phyloP scores from a whole-genome alignment of 352 stramenopile species.

The Lagenidium giganteum region DNA sequence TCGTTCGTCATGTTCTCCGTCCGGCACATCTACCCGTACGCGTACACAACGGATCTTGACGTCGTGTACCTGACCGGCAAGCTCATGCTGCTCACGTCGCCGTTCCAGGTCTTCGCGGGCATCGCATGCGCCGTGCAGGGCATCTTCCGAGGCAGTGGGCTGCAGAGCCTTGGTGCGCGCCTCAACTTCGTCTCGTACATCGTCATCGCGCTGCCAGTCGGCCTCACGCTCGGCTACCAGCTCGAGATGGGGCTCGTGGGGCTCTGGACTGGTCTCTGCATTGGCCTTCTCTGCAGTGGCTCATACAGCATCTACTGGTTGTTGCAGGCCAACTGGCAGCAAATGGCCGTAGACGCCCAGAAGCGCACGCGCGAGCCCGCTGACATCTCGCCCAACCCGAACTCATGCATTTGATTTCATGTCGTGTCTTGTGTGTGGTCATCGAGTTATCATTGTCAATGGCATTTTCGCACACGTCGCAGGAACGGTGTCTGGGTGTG shows the following conservation, averaged over 20 bases:
- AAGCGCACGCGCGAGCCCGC: constrained; percentile 39
- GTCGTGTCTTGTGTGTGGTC: too few species aligned
- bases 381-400: constrained; percentile 22
- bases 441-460: too few species aligned
- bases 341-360: constrained; percentile 56
- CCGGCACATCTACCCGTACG: constrained; percentile 46
- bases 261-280: constrained; percentile 78
- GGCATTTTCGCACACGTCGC: too few species aligned
- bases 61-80: constrained; percentile 47
- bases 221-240: constrained; percentile 63
- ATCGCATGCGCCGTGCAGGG: constrained; percentile 67
- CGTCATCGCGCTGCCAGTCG: constrained; percentile 71
- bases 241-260: constrained; percentile 59
- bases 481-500: too few species aligned
- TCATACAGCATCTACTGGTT: constrained; percentile 73
- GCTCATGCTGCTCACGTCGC: constrained; percentile 64
- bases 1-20: constrained; percentile 55
- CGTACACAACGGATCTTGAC: constrained; percentile 49
- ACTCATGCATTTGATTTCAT: too few species aligned
- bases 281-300: constrained; percentile 56
- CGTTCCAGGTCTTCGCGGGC: constrained; percentile 82
- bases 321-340: constrained; percentile 59
- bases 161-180: constrained; percentile 73
- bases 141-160: constrained; percentile 73
- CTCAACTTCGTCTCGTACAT: constrained; percentile 88